Base-by-base conservation (phyloP, 805 yeast genomes). In the Hanseniaspora clermontiae region DNA sequence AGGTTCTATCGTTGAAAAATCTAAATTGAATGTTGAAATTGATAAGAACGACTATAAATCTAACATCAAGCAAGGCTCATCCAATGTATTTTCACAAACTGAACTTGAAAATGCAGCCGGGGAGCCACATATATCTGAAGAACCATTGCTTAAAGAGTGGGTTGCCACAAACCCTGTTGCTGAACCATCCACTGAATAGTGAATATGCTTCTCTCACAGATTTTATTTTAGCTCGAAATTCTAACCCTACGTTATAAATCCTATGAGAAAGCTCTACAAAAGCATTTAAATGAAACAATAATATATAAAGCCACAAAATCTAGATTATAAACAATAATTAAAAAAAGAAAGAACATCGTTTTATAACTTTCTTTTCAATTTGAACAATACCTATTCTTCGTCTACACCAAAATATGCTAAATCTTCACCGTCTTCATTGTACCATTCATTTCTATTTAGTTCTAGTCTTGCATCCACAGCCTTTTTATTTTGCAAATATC, bases 331-430 rank as follows among this genome's bases (percentile, higher is more conserved):
- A 24, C 27, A 24, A 24, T 24, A n/a, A 24, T 24, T 24, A 24
- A 24, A 24, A 24, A 24, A 24, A 24, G 27, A 24, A 24, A 24
- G 5, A 24, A 24, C 3, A 24, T 24, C 27, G 27, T 14, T 36
- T 10, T 36, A 36, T 36, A 36, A 36, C n/a, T 12, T 10, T 32
- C 2, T 5, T 32, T 32, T 32, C 12, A 7, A 2, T 12, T 42
- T 11, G 14, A 24, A 15, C 36, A 29, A 4, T 4, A 24, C 27
- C 59, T 15, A 80, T 1, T 80, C 84, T 8, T 78, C 58, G 64
- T 90, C 97, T 2, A 91, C 97, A 0, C 97, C 97, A 66, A 80
- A 90, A 68, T 88, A 96, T 42, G 77, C 77, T 48, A 91, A 70
- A 12, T 77, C 77, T 64, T 91, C 97, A n/a, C 98, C 98, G 66